Percentiles rank a stretch among this genome's conserved stretches.
These are phyloP conservation scores for Zygosaccharomyces pseudobailii DNA, from an alignment of 1,139 yeast genomes.

Conservation along the genomic window DNA sequence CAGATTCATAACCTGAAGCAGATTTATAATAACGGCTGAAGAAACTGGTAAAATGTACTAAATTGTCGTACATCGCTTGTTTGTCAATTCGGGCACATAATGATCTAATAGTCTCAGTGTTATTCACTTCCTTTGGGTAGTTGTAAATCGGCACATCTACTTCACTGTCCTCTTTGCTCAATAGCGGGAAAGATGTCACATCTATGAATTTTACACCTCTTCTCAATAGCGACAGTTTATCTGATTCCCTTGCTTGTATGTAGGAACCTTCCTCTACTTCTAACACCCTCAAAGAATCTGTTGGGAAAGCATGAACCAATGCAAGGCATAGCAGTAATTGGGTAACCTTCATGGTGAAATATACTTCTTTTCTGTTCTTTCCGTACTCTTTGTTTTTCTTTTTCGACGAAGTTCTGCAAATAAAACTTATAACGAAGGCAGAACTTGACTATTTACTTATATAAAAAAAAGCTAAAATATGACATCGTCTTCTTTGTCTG, in stretches of 20 bases:
- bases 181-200: constrained; percentile 47
- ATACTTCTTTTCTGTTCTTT: neutral
- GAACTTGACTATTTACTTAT: neutral
- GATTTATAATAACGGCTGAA: constrained; percentile 80
- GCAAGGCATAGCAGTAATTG: neutral
- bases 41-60: constrained; percentile 64
- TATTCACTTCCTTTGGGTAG: constrained; percentile 50
- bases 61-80: constrained; percentile 46
- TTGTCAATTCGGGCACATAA: constrained; percentile 40
- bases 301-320: constrained; percentile 11
- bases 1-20: constrained; percentile 62
- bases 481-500: constrained; percentile 47
- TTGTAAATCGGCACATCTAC: constrained; percentile 41
- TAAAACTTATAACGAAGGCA: neutral
- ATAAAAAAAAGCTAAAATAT: constrained; percentile 36
- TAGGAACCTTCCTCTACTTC: constrained; percentile 32
- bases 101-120: constrained; percentile 39
- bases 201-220: constrained; percentile 62
- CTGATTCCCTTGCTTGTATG: constrained; percentile 48
- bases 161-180: constrained; percentile 13
- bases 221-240: constrained; percentile 51
- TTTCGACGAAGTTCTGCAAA: no score
- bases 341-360: neutral
- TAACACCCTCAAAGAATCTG: constrained; percentile 17
- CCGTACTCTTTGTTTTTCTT: neutral